A percentile compares a stretch with the other conserved stretches of the same genome.
Evolutionary conservation across 169 alveolate species (phyloP).

Genomic region (Theileria orientalis): DNA sequence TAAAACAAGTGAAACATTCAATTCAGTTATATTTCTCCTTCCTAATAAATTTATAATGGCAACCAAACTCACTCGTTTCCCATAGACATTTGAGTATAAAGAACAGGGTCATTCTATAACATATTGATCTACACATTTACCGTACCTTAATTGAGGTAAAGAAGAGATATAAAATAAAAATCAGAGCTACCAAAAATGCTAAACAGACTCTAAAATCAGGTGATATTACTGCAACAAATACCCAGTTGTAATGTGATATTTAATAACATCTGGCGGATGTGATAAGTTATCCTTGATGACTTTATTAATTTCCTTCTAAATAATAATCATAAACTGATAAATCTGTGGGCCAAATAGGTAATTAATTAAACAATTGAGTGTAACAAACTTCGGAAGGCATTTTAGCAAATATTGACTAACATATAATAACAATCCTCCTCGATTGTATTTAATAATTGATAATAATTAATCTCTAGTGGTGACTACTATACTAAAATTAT

Average conservation of each 20-base stretch:
- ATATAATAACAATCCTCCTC: neutral
- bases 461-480: no score
- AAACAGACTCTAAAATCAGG: conserved; percentile 14
- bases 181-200: conserved; percentile 7
- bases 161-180: conserved; percentile 6
- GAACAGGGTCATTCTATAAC: conserved; percentile 11
- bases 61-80: conserved; percentile 6
- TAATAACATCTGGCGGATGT: conserved; percentile 36
- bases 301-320: conserved; percentile 5
- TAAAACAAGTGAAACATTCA: no score
- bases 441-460: no score
- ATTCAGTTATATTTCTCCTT: conserved; percentile 1
- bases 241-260: conserved; percentile 30
- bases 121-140: neutral
- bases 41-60: neutral
- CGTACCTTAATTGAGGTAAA: conserved; percentile 25
- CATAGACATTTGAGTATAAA: conserved; percentile 10
- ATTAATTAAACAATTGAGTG: neutral
- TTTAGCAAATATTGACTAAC: neutral
- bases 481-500: no score
- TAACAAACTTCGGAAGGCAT: neutral
- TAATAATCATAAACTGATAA: conserved; percentile 7
- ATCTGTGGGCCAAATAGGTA: neutral
- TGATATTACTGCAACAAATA: neutral
- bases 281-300: neutral